These are phyloP conservation scores for Yamadazyma nakazawae DNA, from an alignment of 805 yeast genomes.

Conservation along the genomic window DNA sequence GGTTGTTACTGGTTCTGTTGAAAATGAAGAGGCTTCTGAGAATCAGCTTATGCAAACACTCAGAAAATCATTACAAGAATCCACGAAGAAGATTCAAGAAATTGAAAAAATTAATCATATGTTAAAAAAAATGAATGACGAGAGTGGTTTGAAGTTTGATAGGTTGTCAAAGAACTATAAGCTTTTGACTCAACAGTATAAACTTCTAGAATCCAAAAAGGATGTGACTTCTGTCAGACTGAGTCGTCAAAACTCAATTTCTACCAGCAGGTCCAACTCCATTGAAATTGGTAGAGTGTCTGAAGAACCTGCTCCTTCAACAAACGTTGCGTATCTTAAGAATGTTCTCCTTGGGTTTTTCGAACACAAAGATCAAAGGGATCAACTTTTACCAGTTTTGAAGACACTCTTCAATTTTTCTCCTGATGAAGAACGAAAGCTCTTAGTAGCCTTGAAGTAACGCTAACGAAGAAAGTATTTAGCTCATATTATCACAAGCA, in stretches of 20 bases:
- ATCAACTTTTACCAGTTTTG: constrained; percentile 79
- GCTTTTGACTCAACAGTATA: constrained; percentile 56
- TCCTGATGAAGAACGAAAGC: constrained; percentile 68
- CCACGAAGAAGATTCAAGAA: constrained; percentile 53
- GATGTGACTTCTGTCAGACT: constrained; percentile 8
- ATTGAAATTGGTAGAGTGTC: constrained; percentile 4
- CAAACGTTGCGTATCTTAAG: constrained; percentile 66
- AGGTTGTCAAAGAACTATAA: constrained; percentile 70
- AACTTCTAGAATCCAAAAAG: constrained; percentile 35
- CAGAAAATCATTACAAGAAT: constrained; percentile 49
- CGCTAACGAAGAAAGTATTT: neutral
- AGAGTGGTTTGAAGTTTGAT: constrained; percentile 62
- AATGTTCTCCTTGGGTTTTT: constrained; percentile 89
- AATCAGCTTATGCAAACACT: constrained; percentile 39
- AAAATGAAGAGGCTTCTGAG: constrained; percentile 12
- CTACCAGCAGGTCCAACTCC: constrained; percentile 10
- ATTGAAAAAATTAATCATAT: constrained; percentile 50
- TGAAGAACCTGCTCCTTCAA: constrained; percentile 10
- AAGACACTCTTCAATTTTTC: constrained; percentile 68
- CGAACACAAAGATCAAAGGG: constrained; percentile 90
- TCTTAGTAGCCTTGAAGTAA: constrained; percentile 52
- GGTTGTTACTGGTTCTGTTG: neutral
- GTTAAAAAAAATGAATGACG: constrained; percentile 63
- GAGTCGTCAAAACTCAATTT: neutral
- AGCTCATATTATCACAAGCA: neutral